Percentiles rank a stretch among this genome's conserved stretches.
phyloP scores from a whole-genome alignment of 441 rosid genomes.

The Gossypium gossypioides region DNA sequence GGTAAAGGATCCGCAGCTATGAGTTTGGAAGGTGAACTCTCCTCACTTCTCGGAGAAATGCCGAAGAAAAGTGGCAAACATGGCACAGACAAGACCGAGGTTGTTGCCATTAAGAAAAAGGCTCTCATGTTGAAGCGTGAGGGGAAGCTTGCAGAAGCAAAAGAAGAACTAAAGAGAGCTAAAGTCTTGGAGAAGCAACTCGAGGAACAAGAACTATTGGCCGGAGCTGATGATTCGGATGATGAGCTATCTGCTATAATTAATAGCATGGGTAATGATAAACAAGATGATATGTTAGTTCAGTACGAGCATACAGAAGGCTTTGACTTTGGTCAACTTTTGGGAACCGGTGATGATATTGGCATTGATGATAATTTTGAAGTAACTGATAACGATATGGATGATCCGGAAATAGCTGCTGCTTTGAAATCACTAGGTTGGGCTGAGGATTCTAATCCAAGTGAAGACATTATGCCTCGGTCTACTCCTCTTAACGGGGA shows the following conservation, averaged over 20 bases:
- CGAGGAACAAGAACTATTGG: slow-evolving; percentile 78
- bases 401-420: slow-evolving; percentile 71
- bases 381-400: slow-evolving; percentile 80
- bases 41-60: slow-evolving; percentile 59
- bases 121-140: slow-evolving; percentile 77
- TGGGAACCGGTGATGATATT: slow-evolving; percentile 40
- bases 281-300: slow-evolving; percentile 38
- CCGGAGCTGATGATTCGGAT: slow-evolving; percentile 68
- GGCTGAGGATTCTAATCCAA: slow-evolving; percentile 44
- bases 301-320: slow-evolving; percentile 30
- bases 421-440: slow-evolving; percentile 69
- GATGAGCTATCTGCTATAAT: slow-evolving; percentile 78
- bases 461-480: slow-evolving; percentile 18
- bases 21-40: slow-evolving; percentile 78
- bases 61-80: slow-evolving; percentile 28
- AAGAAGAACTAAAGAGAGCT: slow-evolving; percentile 85
- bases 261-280: slow-evolving; percentile 44
- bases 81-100: slow-evolving; percentile 47
- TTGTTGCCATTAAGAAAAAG: slow-evolving; percentile 61
- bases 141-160: slow-evolving; percentile 89
- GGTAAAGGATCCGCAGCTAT: slow-evolving; percentile 37
- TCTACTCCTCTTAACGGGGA: slow-evolving; percentile 31
- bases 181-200: slow-evolving; percentile 75
- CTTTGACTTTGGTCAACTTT: slow-evolving; percentile 38
- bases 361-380: slow-evolving; percentile 47